Percentiles rank a stretch among this genome's conserved stretches.
phyloP scores from a whole-genome alignment of 1,139 yeast genomes.

The Kodamaea alishanica region DNA sequence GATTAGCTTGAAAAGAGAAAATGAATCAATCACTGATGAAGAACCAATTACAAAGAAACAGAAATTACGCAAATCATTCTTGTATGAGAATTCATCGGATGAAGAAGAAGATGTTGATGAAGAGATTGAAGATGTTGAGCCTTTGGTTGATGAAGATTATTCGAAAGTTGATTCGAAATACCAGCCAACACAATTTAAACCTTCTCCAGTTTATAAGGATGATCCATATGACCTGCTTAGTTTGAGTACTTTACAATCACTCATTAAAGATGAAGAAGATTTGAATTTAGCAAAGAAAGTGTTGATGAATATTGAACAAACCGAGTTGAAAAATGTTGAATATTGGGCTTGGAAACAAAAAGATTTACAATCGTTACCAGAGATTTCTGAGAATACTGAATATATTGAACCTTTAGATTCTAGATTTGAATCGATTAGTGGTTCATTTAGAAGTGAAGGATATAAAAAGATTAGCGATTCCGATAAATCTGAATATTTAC shows the following conservation, averaged over 20 bases:
- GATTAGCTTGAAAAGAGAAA: conserved; percentile 33
- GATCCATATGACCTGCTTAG: conserved; percentile 32
- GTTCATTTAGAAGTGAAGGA: conserved; percentile 73
- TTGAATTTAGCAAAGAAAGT: conserved; percentile 48
- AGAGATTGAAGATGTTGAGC: conserved; percentile 10
- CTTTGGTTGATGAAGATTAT: conserved; percentile 16
- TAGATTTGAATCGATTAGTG: conserved; percentile 46
- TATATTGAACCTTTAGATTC: conserved; percentile 30
- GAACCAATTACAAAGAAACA: conserved; percentile 20
- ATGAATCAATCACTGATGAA: conserved; percentile 20
- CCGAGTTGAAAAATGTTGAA: conserved; percentile 38
- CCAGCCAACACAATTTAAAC: conserved; percentile 42
- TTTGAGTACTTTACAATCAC: conserved; percentile 48
- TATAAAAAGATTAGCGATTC: conserved; percentile 70
- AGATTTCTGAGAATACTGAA: conserved; percentile 28
- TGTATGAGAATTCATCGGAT: conserved; percentile 32
- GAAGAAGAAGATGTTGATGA: conserved; percentile 17
- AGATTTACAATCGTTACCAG: conserved; percentile 25
- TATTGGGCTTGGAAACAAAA: conserved; percentile 70
- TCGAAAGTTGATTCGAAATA: conserved; percentile 35
- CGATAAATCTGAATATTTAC: conserved; percentile 70
- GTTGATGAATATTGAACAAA: conserved; percentile 26
- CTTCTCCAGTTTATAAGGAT: conserved; percentile 46
- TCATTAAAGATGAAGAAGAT: conserved; percentile 76
- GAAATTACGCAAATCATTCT: conserved; percentile 22